Conservation (phyloP, 2,329 filamentous ascomycete genomes). For the Nemania sp. region DNA sequence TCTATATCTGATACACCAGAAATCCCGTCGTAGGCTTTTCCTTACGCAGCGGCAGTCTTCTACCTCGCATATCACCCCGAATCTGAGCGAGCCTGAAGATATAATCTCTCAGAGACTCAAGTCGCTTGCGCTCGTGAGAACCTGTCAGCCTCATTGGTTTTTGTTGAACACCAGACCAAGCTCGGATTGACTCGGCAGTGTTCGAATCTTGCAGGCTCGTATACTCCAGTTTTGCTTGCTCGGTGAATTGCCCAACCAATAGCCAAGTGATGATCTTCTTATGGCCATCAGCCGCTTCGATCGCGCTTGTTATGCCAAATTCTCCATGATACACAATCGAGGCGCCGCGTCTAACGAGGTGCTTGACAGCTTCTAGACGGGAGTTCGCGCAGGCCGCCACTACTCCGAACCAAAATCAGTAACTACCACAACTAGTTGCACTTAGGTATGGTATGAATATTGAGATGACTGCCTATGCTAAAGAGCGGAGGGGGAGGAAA, state of each 20-base stretch:
- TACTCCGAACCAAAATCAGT: not conserved
- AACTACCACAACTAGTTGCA: not conserved
- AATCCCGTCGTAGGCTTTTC: not conserved
- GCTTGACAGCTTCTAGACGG: conserved; percentile 7
- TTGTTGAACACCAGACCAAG: conserved; percentile 5
- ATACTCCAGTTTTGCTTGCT: conserved; percentile 7
- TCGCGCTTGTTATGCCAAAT: conserved; percentile 1
- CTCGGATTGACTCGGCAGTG: not conserved
- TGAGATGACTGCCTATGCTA: no score
- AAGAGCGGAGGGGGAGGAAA: not conserved
- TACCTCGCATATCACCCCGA: not conserved
- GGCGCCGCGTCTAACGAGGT: conserved; percentile 4
- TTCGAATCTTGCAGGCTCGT: not conserved
- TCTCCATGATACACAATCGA: conserved; percentile 14
- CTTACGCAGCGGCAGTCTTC: not conserved
- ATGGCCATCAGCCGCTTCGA: conserved; percentile 10
- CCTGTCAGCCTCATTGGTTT: conserved; percentile 1
- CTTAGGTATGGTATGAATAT: not conserved
- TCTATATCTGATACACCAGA: conserved; percentile 8
- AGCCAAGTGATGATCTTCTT: conserved; percentile 12
- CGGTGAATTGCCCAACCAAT: conserved; percentile 12
- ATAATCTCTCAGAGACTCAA: not conserved
- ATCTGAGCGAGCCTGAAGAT: not conserved
- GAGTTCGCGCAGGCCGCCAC: conserved; percentile 15
- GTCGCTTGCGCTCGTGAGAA: not conserved